Evolutionary conservation across 768 basidiomycete species (phyloP), one percentile per base, ranked within the genome.

Genomic region (Hortiboletus flavorubellus): DNA sequence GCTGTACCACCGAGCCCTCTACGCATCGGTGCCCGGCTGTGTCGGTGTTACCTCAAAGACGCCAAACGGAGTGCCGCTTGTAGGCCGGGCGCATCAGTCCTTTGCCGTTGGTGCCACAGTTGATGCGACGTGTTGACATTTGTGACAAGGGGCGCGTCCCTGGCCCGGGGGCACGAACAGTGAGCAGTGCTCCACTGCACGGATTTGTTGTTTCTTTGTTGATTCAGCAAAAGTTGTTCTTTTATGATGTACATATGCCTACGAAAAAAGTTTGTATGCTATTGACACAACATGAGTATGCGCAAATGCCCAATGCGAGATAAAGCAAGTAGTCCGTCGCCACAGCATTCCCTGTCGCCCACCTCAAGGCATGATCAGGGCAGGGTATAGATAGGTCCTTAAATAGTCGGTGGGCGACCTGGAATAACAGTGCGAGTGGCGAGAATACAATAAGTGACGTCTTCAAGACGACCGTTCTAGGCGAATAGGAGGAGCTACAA

Each of bases 281-380:
- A 71, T 72, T 64, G 69, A 71, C 64, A 71, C 69, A 70, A 72
- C 71, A 71, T 71, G 65, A 66, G 53, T 60, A 72, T 69, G 69
- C 63, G 63, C 57, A 46, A 50, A 55, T 59, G 62, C 55, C 59
- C 56, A 61, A 63, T 69, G 69, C 42, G 58, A 67, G 42, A 68
- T 68, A 66, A 68, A 68, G 68, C 68, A 69, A 29, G 39, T 4
- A 43, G 58, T 58, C 64, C 60, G 31, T 59, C 59, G 53, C 63
- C 55, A 46, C 53, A 10, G 43, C 45, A 58, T 56, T 59, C 64
- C 66, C 67, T 54, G 62, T 62, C 67, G 62, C 62, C 66, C 51
- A 63, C 64, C 62, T 53, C 53, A 54, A 59, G 48, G 56, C 52
- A 54, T 23, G 54, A 43, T 29, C 49, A 8, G 29, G 23, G 46